These are phyloP conservation scores for Fonsecaea monophora DNA, from an alignment of 2,329 filamentous ascomycete species.

Conservation along the genomic window DNA sequence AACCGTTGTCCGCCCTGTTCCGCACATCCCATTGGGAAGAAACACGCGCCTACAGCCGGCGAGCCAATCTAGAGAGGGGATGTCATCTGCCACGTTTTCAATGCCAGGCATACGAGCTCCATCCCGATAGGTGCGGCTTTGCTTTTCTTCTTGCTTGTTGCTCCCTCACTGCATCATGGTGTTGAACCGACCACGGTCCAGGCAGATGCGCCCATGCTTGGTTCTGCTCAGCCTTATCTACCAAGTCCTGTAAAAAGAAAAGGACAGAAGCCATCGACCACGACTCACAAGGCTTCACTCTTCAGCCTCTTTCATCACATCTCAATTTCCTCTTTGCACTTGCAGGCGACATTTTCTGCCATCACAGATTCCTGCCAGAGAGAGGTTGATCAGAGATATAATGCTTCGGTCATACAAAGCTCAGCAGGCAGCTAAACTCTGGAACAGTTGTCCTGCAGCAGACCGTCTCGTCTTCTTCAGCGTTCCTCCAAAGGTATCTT, in stretches of 20 bases:
- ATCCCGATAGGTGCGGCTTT: conserved; percentile 5
- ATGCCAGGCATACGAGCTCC: conserved; percentile 20
- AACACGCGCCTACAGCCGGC: conserved; percentile 6
- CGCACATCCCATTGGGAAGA: neutral
- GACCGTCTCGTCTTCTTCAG: conserved; percentile 19
- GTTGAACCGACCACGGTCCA: neutral
- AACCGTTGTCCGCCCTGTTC: neutral
- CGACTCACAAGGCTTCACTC: neutral
- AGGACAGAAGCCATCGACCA: neutral
- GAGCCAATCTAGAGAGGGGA: conserved; percentile 9
- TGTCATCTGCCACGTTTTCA: conserved; percentile 21
- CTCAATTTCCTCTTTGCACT: neutral
- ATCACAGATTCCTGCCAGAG: neutral
- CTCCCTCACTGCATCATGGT: neutral
- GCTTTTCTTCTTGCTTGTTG: conserved; percentile 5
- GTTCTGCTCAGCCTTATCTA: neutral
- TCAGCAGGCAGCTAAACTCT: neutral
- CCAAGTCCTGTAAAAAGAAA: neutral
- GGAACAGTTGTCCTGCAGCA: neutral
- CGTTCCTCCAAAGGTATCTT: conserved; percentile 28
- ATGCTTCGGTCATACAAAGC: conserved; percentile 22
- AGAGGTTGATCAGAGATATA: neutral
- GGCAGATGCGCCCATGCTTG: neutral
- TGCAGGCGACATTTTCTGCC: neutral
- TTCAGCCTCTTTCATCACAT: neutral